Evolutionary conservation across 805 yeast species (phyloP).

Genomic region (Monosporozyma aerobia): DNA sequence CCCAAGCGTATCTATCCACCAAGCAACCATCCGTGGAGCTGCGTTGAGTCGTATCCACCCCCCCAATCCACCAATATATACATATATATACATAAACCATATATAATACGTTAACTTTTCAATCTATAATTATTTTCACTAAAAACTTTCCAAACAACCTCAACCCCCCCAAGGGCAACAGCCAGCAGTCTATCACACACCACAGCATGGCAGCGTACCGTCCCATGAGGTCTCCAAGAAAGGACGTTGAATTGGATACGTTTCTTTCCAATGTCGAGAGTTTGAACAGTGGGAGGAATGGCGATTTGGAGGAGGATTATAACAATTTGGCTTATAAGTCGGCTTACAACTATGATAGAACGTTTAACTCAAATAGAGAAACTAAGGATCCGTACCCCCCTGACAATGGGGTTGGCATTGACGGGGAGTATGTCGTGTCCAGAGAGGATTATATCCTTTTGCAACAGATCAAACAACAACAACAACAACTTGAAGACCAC

Average conservation of each 20-base stretch:
- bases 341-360: constrained; percentile 26
- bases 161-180: no score
- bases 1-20: constrained; percentile 58
- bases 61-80: background rate
- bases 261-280: constrained; percentile 24
- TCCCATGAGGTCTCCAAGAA: background rate
- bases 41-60: constrained; percentile 15
- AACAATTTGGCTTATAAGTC: constrained; percentile 19
- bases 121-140: no score
- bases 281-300: constrained; percentile 12
- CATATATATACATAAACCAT: background rate
- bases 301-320: background rate
- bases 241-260: constrained; percentile 15
- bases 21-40: constrained; percentile 60
- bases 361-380: constrained; percentile 11
- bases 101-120: no score
- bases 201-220: background rate
- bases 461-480: constrained; percentile 12
- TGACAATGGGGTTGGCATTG: background rate
- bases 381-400: background rate
- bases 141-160: no score
- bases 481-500: background rate
- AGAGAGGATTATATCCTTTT: constrained; percentile 25
- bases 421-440: constrained; percentile 15
- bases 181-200: background rate